Evolutionary conservation across 441 rosid species (phyloP).

Genomic region (Arabidopsis lyrata): DNA sequence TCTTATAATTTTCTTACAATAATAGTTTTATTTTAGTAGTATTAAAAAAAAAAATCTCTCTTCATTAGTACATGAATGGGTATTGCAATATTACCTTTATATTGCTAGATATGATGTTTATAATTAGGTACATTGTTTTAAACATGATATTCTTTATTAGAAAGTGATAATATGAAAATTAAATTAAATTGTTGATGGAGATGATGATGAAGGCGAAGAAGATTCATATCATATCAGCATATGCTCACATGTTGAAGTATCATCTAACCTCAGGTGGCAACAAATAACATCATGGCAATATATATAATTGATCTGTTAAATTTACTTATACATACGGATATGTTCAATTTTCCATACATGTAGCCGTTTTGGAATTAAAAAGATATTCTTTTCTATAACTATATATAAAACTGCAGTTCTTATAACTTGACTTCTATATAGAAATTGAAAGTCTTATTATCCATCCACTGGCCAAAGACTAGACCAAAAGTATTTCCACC

Average conservation of each 20-base stretch:
- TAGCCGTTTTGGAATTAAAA: neutral
- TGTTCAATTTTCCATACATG: slow-evolving; percentile 20
- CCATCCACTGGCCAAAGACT: neutral
- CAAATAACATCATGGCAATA: slow-evolving; percentile 17
- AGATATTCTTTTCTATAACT: neutral
- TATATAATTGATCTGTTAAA: slow-evolving; percentile 20
- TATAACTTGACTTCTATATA: neutral
- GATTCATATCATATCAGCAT: slow-evolving; percentile 27
- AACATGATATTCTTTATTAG: neutral
- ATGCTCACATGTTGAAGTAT: slow-evolving; percentile 36
- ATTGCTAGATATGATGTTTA: neutral
- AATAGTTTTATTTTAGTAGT: neutral
- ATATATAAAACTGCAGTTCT: neutral
- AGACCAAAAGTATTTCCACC: slow-evolving; percentile 10
- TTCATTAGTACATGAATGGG: neutral
- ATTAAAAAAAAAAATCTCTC: neutral
- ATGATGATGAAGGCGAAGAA: slow-evolving; percentile 13
- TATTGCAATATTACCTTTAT: neutral
- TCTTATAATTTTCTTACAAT: too few species aligned
- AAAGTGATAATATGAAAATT: slow-evolving; percentile 3
- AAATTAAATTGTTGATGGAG: neutral
- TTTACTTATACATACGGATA: neutral
- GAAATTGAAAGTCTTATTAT: neutral
- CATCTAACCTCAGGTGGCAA: slow-evolving; percentile 40
- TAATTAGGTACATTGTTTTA: neutral